Evolutionary conservation across 257 asterid genomes (phyloP).

Genomic region (Voacanga thouarsii): DNA sequence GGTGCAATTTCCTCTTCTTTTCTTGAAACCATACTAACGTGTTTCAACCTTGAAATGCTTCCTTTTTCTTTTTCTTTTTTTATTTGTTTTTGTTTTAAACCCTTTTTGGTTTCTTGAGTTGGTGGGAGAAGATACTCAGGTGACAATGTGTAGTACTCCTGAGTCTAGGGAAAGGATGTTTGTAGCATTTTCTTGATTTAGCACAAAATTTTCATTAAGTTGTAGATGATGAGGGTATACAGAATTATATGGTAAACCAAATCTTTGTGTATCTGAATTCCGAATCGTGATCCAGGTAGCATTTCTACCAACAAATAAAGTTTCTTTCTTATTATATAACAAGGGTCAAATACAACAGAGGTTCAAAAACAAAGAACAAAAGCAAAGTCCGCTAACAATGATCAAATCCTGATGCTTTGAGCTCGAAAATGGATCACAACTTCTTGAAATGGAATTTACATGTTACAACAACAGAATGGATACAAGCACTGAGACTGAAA

Average conservation of each 20-base stretch:
- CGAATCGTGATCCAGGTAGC: background rate
- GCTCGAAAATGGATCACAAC: background rate
- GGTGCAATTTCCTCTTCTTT: background rate
- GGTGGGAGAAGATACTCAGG: no score
- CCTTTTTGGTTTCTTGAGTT: no score
- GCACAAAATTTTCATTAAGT: no score
- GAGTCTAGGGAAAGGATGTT: no score
- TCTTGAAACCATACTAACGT: background rate
- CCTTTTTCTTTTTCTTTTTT: no score
- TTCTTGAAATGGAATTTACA: background rate
- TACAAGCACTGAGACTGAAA: background rate
- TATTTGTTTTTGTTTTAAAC: no score
- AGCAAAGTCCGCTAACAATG: background rate
- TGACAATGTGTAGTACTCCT: no score
- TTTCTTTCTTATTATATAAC: background rate
- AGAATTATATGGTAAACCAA: background rate
- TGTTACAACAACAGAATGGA: constrained; percentile 2
- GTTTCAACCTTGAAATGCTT: background rate
- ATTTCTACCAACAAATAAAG: no score
- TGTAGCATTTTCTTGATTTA: no score
- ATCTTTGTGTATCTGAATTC: background rate
- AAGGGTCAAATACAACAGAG: background rate
- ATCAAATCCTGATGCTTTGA: background rate
- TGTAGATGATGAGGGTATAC: no score
- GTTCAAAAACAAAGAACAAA: background rate